These are phyloP conservation scores for Solanum hybrid DNA, from an alignment of 305 asterid genomes.

Conservation along the genomic window DNA sequence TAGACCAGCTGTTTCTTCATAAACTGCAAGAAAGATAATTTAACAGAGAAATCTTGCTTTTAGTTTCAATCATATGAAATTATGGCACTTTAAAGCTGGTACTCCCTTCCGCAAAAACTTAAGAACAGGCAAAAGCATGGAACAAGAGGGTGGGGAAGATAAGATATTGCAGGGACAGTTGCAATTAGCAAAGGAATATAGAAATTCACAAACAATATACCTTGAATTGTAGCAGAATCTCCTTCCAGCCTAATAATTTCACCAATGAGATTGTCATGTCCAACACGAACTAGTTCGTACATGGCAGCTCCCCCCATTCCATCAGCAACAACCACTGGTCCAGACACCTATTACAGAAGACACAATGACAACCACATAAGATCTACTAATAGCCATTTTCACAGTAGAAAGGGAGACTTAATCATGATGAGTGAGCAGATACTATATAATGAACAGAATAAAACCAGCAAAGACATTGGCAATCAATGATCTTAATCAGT, in stretches of 20 bases:
- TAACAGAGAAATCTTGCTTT: background rate
- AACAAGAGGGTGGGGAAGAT: background rate
- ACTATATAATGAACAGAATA: background rate
- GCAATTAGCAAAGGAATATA: background rate
- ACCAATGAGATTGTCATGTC: conserved; percentile 91
- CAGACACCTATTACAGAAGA: conserved; percentile 56
- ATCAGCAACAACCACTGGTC: conserved; percentile 97
- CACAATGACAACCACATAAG: background rate
- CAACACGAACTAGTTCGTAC: conserved; percentile 97
- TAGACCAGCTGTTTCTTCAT: conserved; percentile 94
- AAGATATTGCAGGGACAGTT: background rate
- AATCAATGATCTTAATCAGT: background rate
- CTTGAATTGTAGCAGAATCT: conserved; percentile 98
- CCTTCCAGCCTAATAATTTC: conserved; percentile 97
- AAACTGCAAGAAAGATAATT: conserved; percentile 45
- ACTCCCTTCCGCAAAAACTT: background rate
- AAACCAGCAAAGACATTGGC: background rate
- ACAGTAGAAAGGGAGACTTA: background rate
- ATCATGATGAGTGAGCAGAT: background rate
- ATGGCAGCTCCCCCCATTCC: conserved; percentile 99
- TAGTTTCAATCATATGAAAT: background rate
- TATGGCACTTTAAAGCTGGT: background rate
- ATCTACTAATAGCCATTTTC: background rate
- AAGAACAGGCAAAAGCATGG: background rate
- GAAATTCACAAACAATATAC: conserved; percentile 21